Evolutionary conservation across 768 basidiomycete species (phyloP).

Genomic region (Leucogyrophana mollusca): DNA sequence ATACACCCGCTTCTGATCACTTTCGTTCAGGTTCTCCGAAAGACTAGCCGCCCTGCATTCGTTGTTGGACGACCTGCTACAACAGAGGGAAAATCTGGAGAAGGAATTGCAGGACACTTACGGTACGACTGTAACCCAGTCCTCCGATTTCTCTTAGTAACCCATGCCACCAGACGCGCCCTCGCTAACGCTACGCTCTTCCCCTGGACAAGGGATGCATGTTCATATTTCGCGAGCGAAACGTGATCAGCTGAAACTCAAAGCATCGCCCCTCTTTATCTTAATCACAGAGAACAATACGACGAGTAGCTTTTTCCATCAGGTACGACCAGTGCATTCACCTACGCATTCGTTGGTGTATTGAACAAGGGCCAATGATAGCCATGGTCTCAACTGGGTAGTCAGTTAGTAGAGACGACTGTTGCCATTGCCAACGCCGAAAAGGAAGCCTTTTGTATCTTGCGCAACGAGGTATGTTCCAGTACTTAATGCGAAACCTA

Average conservation of each 20-base stretch:
- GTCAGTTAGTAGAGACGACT: conserved; percentile 58
- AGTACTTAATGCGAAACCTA: no score
- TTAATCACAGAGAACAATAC: conserved; percentile 59
- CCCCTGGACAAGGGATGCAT: conserved; percentile 68
- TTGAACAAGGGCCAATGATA: conserved; percentile 22
- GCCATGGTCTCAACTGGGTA: conserved; percentile 79
- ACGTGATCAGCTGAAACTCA: conserved; percentile 54
- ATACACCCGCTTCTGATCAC: not conserved
- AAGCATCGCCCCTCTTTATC: conserved; percentile 50
- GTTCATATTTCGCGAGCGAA: conserved; percentile 68
- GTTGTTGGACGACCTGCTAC: conserved; percentile 42
- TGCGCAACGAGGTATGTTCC: conserved; percentile 63
- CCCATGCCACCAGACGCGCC: conserved; percentile 50
- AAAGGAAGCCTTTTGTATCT: conserved; percentile 66
- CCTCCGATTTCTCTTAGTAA: not conserved
- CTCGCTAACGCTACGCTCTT: conserved; percentile 71
- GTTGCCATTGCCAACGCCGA: conserved; percentile 55
- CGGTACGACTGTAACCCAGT: conserved; percentile 35
- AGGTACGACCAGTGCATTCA: conserved; percentile 35
- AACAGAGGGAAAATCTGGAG: conserved; percentile 53
- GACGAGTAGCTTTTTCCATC: conserved; percentile 68
- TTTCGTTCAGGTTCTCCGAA: conserved; percentile 53
- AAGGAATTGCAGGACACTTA: conserved; percentile 49
- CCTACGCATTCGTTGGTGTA: not conserved
- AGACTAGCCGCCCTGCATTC: conserved; percentile 50